Conservation (phyloP, 805 yeast species). For the Brettanomyces nanus region DNA sequence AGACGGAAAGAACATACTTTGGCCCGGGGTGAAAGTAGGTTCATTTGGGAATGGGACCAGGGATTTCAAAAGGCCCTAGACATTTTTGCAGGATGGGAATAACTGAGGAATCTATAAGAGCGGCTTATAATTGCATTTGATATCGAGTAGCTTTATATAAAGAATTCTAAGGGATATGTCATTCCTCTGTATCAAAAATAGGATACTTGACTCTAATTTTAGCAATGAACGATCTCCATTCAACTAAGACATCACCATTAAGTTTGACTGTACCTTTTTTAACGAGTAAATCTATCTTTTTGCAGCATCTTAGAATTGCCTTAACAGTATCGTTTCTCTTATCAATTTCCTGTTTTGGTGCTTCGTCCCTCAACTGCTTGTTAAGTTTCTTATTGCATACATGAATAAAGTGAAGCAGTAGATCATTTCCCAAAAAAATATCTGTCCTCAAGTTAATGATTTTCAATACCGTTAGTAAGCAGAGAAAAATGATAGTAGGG, state of each 20-base stretch:
- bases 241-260: conserved; percentile 12
- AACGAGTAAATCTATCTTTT: conserved; percentile 16
- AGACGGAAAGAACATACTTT: conserved; percentile 55
- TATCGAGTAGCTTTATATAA: too few species aligned
- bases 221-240: conserved; percentile 17
- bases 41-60: conserved; percentile 84
- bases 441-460: conserved; percentile 26
- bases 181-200: conserved; percentile 16
- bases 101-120: too few species aligned
- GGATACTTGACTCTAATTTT: conserved; percentile 15
- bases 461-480: conserved; percentile 37
- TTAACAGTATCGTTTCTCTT: conserved; percentile 37
- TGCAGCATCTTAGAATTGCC: conserved; percentile 24
- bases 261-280: conserved; percentile 14
- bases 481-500: conserved; percentile 48
- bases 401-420: conserved; percentile 21
- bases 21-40: conserved; percentile 45
- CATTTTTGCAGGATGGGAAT: conserved; percentile 24
- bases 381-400: conserved; percentile 35
- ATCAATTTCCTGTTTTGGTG: conserved; percentile 63
- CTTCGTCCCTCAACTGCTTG: conserved; percentile 47
- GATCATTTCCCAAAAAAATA: conserved; percentile 15
- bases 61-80: conserved; percentile 64
- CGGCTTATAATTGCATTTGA: too few species aligned
- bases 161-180: too few species aligned